Evolutionary conservation across 1,284 basidiomycete species (phyloP).

Genomic region (Ustilago nuda): DNA sequence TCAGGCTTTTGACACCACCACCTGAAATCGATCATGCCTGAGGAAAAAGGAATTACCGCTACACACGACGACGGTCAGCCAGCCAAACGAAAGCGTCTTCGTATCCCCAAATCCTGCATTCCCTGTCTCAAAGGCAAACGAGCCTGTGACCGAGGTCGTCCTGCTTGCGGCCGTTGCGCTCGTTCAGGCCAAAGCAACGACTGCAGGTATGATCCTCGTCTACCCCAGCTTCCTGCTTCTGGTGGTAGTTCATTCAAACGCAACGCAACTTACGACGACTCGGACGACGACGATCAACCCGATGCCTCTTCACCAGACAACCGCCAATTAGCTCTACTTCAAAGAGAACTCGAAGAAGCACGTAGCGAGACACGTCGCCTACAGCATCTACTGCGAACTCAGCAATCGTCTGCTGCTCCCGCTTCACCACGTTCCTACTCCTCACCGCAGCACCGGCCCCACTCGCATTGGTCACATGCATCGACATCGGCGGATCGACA

Average conservation of each 20-base stretch:
- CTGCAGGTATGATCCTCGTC: constrained; percentile 43
- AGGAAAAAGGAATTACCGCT: constrained; percentile 18
- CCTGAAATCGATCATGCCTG: constrained; percentile 3
- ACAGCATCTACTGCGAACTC: constrained; percentile 25
- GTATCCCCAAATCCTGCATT: constrained; percentile 53
- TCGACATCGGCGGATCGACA: constrained; percentile 3
- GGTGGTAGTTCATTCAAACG: constrained; percentile 1
- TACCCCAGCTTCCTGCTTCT: constrained; percentile 22
- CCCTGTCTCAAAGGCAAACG: constrained; percentile 49
- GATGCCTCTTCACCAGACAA: constrained; percentile 4
- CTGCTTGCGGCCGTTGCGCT: constrained; percentile 41
- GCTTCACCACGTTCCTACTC: constrained; percentile 3
- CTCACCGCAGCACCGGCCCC: not conserved
- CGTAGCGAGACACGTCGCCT: constrained; percentile 29
- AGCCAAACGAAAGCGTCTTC: constrained; percentile 45
- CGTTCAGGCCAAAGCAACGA: constrained; percentile 26
- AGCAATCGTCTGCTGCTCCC: not conserved
- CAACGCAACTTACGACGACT: constrained; percentile 7
- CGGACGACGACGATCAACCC: constrained; percentile 29
- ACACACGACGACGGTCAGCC: constrained; percentile 40
- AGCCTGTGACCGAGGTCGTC: constrained; percentile 45
- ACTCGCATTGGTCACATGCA: not conserved
- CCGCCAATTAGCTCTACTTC: constrained; percentile 11
- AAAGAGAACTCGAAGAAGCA: constrained; percentile 24
- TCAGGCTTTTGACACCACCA: not conserved